Percentiles rank a stretch among this genome's conserved stretches.
phyloP scores from a whole-genome alignment of 2,329 filamentous ascomycete genomes.

The Calonectria pteridis region DNA sequence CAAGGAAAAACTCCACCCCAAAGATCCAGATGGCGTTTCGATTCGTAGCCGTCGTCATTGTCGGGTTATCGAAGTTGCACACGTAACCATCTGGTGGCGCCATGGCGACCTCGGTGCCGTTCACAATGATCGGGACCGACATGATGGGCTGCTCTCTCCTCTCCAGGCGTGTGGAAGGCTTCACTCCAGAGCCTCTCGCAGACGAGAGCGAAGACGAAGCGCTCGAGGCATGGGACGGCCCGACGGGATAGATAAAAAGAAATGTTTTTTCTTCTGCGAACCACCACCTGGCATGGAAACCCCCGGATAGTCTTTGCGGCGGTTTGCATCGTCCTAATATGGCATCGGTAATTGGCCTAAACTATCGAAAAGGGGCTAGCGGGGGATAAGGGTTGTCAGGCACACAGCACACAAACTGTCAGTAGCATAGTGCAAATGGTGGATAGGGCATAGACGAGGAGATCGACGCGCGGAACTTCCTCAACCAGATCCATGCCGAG shows the following conservation, averaged over 20 bases:
- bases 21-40: constrained; percentile 36
- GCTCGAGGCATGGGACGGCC: not conserved
- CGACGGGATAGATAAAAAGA: not conserved
- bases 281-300: not conserved
- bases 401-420: not conserved
- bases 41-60: constrained; percentile 17
- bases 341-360: not conserved
- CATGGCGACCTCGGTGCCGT: constrained; percentile 4
- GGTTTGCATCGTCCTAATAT: not conserved
- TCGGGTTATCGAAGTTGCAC: constrained; percentile 18
- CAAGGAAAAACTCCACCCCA: not conserved
- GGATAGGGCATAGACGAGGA: not conserved
- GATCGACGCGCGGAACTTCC: constrained; percentile 1
- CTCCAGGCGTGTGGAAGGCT: not conserved
- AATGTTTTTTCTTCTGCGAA: not conserved
- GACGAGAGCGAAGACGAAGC: not conserved
- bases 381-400: not conserved
- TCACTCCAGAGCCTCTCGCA: not conserved
- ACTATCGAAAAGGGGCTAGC: constrained; percentile 1
- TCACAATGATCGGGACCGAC: not conserved
- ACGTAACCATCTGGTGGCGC: constrained; percentile 44
- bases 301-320: not conserved
- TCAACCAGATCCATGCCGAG: not conserved
- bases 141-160: not conserved
- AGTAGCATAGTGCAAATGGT: not conserved